phyloP scores from a whole-genome alignment of 2,329 filamentous ascomycete genomes.

The Neonectria punicea region DNA sequence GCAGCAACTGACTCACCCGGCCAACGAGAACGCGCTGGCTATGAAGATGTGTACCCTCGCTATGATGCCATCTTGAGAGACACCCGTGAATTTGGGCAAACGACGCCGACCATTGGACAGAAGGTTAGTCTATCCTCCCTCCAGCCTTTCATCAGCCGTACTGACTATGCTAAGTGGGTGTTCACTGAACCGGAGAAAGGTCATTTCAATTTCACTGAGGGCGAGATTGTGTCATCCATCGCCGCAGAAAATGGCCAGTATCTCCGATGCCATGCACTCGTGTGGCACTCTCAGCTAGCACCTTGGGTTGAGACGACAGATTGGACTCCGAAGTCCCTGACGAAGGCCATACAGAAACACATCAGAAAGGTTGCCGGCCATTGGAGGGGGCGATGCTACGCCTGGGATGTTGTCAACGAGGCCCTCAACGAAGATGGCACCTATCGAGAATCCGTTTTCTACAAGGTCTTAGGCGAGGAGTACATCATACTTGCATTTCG shows the following conservation, averaged over 20 bases:
- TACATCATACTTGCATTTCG: slow-evolving; percentile 63
- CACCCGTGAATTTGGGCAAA: slow-evolving; percentile 1
- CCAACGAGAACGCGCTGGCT: slow-evolving; percentile 8
- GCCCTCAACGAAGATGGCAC: slow-evolving; percentile 62
- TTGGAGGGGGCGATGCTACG: slow-evolving; percentile 59
- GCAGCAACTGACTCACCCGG: slow-evolving; percentile 9
- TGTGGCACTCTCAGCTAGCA: slow-evolving; percentile 52
- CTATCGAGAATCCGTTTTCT: slow-evolving; percentile 57
- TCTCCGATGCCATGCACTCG: slow-evolving; percentile 69
- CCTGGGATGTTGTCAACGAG: slow-evolving; percentile 67
- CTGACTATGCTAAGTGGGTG: neutral
- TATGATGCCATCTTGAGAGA: slow-evolving; percentile 6
- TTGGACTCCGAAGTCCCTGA: slow-evolving; percentile 61
- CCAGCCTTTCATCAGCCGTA: neutral
- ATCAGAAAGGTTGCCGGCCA: slow-evolving; percentile 57
- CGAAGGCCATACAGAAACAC: slow-evolving; percentile 62
- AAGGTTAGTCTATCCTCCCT: neutral
- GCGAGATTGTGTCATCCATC: slow-evolving; percentile 26
- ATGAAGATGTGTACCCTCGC: neutral
- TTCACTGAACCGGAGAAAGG: slow-evolving; percentile 2
- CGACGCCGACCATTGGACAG: slow-evolving; percentile 7
- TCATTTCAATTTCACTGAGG: slow-evolving; percentile 4
- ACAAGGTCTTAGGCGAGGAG: slow-evolving; percentile 57
- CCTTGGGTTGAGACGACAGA: slow-evolving; percentile 47
- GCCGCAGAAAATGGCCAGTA: slow-evolving; percentile 57